Conservation (phyloP, 352 stramenopile genomes). For the Achlya hypogyna region DNA sequence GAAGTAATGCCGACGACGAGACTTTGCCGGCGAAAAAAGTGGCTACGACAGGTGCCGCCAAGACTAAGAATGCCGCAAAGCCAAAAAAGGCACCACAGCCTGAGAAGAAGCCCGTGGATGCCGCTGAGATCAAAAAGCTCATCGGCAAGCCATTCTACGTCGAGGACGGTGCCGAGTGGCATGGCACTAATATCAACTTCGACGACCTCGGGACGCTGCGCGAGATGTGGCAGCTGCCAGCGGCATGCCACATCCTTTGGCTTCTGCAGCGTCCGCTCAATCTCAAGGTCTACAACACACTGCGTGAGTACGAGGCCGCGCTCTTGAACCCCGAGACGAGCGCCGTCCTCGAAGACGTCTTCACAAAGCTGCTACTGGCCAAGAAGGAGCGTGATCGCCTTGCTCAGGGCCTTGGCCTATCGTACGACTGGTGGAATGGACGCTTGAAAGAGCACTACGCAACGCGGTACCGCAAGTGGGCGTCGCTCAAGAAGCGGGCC, state of each 20-base stretch:
- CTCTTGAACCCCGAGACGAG: constrained; percentile 63
- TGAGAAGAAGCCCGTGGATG: neutral
- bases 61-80: constrained; percentile 9
- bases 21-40: neutral
- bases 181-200: constrained; percentile 64
- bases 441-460: constrained; percentile 77
- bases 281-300: constrained; percentile 60
- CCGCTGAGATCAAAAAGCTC: constrained; percentile 38
- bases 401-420: constrained; percentile 62
- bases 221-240: constrained; percentile 62
- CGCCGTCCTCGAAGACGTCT: constrained; percentile 68
- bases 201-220: constrained; percentile 54
- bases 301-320: constrained; percentile 77
- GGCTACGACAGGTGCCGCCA: neutral
- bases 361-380: constrained; percentile 76
- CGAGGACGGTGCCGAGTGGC: constrained; percentile 60
- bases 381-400: constrained; percentile 74
- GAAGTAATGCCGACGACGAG: neutral
- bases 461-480: constrained; percentile 75
- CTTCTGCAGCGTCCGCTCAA: constrained; percentile 70
- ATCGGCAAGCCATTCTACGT: constrained; percentile 54
- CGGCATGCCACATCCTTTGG: constrained; percentile 76
- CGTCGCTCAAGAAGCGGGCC: constrained; percentile 60
- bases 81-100: constrained; percentile 17
- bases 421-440: constrained; percentile 86